These are phyloP conservation scores for Beauveria brongniartii DNA, from an alignment of 2,329 filamentous ascomycete species.

Conservation along the genomic window DNA sequence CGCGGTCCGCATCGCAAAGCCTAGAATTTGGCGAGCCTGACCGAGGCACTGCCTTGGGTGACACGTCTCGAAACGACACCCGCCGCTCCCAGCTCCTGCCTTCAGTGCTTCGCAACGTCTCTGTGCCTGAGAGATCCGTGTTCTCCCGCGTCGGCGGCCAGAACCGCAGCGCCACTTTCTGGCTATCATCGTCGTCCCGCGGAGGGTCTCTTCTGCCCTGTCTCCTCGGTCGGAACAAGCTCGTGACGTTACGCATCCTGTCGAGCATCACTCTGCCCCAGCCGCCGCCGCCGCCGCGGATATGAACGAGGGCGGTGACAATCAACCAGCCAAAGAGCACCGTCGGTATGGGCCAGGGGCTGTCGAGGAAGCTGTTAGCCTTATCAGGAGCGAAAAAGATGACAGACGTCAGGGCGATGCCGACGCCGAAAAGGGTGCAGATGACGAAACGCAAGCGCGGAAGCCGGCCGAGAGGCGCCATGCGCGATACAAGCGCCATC, in stretches of 20 bases:
- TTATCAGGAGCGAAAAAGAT: constrained; percentile 17
- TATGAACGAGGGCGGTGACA: constrained; percentile 26
- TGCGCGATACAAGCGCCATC: constrained; percentile 24
- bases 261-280: constrained; percentile 11
- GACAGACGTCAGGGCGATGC: constrained; percentile 20
- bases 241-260: background rate
- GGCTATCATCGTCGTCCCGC: background rate
- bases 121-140: background rate
- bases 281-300: constrained; percentile 19
- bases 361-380: constrained; percentile 17
- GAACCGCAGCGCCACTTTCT: background rate
- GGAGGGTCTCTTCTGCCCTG: background rate
- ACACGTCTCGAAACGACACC: background rate
- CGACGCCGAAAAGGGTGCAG: constrained; percentile 23
- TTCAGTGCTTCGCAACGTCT: background rate
- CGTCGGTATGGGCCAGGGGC: constrained; percentile 25
- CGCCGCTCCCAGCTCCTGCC: background rate
- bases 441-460: constrained; percentile 23
- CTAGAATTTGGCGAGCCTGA: background rate
- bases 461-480: constrained; percentile 24
- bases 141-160: constrained; percentile 1
- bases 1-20: background rate
- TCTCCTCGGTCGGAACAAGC: background rate
- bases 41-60: background rate
- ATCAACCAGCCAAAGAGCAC: constrained; percentile 27